Base-by-base conservation (phyloP, 148 eudicot genomes). In the Spergularia marina region DNA sequence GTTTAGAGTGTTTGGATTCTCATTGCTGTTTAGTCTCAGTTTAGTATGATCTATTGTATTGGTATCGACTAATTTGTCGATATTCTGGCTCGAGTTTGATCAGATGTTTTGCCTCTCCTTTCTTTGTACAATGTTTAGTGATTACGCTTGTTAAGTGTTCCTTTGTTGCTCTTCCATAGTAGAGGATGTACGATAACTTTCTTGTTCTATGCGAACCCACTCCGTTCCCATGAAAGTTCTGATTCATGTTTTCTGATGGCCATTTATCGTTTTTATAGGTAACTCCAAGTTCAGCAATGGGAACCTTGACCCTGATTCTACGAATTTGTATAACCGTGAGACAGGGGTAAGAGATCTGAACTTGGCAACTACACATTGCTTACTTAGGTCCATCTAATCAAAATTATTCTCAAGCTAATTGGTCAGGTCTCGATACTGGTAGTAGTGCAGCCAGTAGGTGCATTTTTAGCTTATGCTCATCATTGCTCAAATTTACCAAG, bases 221-320 rank as follows among this genome's bases (percentile, higher is more conserved):
- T 74, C 64, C 57, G 62, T 71, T 75, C 51, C 56, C 52, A 59
- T 17, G 36, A 23, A 20, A 30, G 4, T 6, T 7, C 60, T 70
- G 30, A 70, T 54, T 70, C 60, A 8, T 53, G 73, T 70, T 70
- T 77, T 18, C 60, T 59, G 23, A 68, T 53, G 41, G 34, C 60
- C 34, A 23, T 17, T 73, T 11, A 18, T 57, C 49, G 7, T 6
- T 58, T 58, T 16, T 15, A 73, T 59, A 92, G 94, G 87, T 82
- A 80, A 78, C 82, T 85, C 95, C 70, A 86, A 80, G 56, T 41
- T 64, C 67, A 77, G 76, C 71, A 74, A 74, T 76, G 88, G 77
- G 70, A 72, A 61, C 65, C 77, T 34, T 72, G 90, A 78, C 40
- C 72, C 56, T 9, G 89, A 86, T 77, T 75, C 85, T 71, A 79